Percentiles rank a stretch among this genome's conserved stretches.
Evolutionary conservation across 306 rosid genomes (phyloP).

Genomic region (Luffa acutangula): DNA sequence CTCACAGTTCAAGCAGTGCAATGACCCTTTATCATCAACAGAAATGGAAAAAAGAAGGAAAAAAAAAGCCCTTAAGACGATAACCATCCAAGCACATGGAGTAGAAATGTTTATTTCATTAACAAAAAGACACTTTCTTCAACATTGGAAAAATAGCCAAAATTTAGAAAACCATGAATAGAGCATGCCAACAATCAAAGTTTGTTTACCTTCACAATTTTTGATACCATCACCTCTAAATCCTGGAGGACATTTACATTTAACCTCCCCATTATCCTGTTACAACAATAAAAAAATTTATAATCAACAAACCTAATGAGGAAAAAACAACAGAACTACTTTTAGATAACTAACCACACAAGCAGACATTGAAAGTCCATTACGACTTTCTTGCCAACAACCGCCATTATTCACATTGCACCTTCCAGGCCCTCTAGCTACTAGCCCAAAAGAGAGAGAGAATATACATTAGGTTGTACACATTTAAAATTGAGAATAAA

Average conservation of each 20-base stretch:
- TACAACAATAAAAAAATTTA: conserved; percentile 11
- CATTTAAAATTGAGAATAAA: background rate
- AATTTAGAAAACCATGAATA: background rate
- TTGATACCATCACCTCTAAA: conserved; percentile 84
- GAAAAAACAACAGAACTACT: background rate
- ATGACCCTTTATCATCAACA: background rate
- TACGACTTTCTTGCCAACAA: conserved; percentile 79
- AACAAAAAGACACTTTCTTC: background rate
- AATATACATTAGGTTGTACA: background rate
- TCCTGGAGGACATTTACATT: conserved; percentile 82
- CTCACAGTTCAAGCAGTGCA: background rate
- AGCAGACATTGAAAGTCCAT: conserved; percentile 73
- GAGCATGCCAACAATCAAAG: background rate
- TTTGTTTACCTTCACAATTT: conserved; percentile 61
- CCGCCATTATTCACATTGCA: conserved; percentile 95
- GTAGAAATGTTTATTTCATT: background rate
- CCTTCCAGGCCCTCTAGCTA: conserved; percentile 94
- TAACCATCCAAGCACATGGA: background rate
- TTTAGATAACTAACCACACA: conserved; percentile 50
- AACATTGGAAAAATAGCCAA: background rate
- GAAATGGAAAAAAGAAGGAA: background rate
- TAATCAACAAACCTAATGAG: background rate
- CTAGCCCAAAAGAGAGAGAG: conserved; percentile 20
- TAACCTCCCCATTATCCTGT: conserved; percentile 76
- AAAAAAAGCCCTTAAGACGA: background rate